Conservation (phyloP, 2,329 filamentous ascomycete genomes). For the Beauveria scarabaeidicola region DNA sequence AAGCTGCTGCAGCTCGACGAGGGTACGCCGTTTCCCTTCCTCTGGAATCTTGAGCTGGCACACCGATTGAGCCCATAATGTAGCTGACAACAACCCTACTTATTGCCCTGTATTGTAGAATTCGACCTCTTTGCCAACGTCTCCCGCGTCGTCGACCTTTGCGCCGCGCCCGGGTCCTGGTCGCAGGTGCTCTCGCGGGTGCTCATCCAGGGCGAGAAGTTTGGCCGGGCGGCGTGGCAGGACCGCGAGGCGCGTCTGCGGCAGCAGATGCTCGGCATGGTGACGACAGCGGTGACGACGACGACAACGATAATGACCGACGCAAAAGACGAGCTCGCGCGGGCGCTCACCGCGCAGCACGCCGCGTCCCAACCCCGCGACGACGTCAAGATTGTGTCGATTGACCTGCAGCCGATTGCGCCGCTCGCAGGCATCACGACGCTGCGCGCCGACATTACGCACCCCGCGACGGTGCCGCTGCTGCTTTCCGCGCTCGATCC, state of each 20-base stretch:
- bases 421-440: conserved; percentile 88
- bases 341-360: conserved; percentile 13
- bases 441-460: conserved; percentile 91
- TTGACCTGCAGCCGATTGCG: conserved; percentile 93
- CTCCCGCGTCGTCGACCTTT: conserved; percentile 88
- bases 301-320: conserved; percentile 16
- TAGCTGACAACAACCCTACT: neutral
- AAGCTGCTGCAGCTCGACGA: conserved; percentile 94
- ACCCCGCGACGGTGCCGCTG: conserved; percentile 87
- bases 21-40: conserved; percentile 32
- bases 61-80: neutral
- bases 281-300: conserved; percentile 18
- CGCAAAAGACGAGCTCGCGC: conserved; percentile 8
- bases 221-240: conserved; percentile 79
- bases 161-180: conserved; percentile 93
- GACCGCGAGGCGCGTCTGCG: conserved; percentile 65
- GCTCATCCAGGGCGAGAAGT: conserved; percentile 86
- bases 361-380: conserved; percentile 39
- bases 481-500: conserved; percentile 79
- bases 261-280: conserved; percentile 49
- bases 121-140: conserved; percentile 91
- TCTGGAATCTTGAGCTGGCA: neutral
- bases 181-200: conserved; percentile 92
- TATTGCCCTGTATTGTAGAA: conserved; percentile 41
- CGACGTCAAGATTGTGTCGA: conserved; percentile 88